Conservation (phyloP, 1,139 yeast genomes). For the Pneumocystis sp. region DNA sequence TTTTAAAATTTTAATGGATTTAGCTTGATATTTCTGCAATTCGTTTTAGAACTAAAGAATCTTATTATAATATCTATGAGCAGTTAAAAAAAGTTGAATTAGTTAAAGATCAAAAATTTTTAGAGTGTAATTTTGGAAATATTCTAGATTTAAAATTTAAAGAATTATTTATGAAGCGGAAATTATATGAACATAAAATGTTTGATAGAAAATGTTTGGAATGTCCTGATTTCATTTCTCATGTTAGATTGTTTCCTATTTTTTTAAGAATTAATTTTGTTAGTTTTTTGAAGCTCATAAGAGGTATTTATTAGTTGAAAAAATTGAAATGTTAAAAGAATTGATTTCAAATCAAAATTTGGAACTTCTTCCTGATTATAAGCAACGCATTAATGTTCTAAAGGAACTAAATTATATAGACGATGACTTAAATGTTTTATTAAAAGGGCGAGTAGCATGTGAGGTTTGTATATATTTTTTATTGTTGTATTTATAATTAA, state of each 20-base stretch:
- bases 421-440: conserved; percentile 52
- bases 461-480: conserved; percentile 27
- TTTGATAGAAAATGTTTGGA: conserved; percentile 19
- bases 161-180: conserved; percentile 37
- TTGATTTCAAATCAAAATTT: conserved; percentile 74
- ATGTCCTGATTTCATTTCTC: conserved; percentile 16
- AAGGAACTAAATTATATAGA: conserved; percentile 67
- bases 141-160: conserved; percentile 4
- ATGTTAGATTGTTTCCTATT: conserved; percentile 7
- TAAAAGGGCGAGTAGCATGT: conserved; percentile 78
- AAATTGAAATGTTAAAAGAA: conserved; percentile 43
- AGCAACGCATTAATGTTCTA: conserved; percentile 68
- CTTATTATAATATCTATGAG: conserved; percentile 4
- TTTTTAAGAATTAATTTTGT: conserved; percentile 18
- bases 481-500: background rate
- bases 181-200: conserved; percentile 29
- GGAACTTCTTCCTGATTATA: conserved; percentile 83
- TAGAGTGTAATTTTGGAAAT: conserved; percentile 14
- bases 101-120: background rate
- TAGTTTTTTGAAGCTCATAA: conserved; percentile 25
- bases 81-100: conserved; percentile 1
- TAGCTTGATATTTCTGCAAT: conserved; percentile 6
- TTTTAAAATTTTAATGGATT: background rate
- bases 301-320: conserved; percentile 33
- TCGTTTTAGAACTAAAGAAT: conserved; percentile 4